Percentiles rank a stretch among this genome's conserved stretches.
phyloP scores from a whole-genome alignment of 106 monocot species.

The Hemerocallis citrina region DNA sequence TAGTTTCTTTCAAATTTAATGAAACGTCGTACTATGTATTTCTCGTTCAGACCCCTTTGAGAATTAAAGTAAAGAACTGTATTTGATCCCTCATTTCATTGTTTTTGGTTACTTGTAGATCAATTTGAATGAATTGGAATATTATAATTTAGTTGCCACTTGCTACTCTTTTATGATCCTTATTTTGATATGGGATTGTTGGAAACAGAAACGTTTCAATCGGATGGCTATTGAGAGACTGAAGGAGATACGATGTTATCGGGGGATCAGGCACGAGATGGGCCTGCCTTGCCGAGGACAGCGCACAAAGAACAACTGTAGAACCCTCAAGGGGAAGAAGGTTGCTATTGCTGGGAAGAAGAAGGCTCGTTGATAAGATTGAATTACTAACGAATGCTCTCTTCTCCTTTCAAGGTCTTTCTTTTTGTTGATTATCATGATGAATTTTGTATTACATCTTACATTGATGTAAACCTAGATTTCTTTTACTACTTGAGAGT shows the following conservation, averaged over 20 bases:
- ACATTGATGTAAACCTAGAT: too few relatives aligned
- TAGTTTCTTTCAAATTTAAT: too few relatives aligned
- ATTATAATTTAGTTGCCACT: neutral
- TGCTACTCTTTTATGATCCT: too few relatives aligned
- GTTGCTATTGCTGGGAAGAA: slow-evolving; percentile 72
- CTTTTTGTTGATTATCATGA: too few relatives aligned
- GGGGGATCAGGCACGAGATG: slow-evolving; percentile 60
- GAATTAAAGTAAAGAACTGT: neutral
- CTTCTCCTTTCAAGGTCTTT: too few relatives aligned
- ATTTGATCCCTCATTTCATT: neutral
- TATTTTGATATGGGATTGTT: neutral
- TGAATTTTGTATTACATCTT: too few relatives aligned
- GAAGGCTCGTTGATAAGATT: slow-evolving; percentile 33
- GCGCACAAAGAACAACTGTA: slow-evolving; percentile 83
- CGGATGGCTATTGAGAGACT: slow-evolving; percentile 63
- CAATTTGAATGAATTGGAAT: neutral
- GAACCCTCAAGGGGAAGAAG: slow-evolving; percentile 77
- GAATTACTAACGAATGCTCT: too few relatives aligned
- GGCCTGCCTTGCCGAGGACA: slow-evolving; percentile 85
- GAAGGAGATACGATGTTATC: slow-evolving; percentile 90
- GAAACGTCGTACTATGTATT: too few relatives aligned
- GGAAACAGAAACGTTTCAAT: slow-evolving; percentile 63
- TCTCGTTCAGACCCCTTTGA: too few relatives aligned
- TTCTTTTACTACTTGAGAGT: too few relatives aligned
- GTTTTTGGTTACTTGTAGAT: neutral